Evolutionary conservation across 805 yeast species (phyloP).

Genomic region (Suhomyces faveliae): DNA sequence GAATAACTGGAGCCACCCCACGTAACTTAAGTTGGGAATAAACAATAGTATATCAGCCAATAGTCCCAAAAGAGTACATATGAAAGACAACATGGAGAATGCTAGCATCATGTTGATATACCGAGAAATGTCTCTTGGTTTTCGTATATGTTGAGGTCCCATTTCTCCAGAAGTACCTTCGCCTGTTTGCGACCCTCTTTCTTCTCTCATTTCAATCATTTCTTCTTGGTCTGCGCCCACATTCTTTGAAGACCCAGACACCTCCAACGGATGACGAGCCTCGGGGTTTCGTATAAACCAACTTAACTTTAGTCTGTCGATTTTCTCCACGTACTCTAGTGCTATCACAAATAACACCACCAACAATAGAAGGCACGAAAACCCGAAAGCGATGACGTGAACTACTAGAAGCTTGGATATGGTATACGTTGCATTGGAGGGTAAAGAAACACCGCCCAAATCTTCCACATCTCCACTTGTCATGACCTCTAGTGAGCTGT

Average conservation of each 20-base stretch:
- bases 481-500: constrained; percentile 14
- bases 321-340: constrained; percentile 8
- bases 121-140: constrained; percentile 5
- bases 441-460: constrained; percentile 32
- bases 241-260: background rate
- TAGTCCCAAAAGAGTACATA: constrained; percentile 70
- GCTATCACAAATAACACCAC: constrained; percentile 13
- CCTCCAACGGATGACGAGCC: background rate
- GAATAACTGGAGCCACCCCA: constrained; percentile 80
- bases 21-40: constrained; percentile 70
- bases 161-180: background rate
- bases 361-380: constrained; percentile 22
- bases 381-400: constrained; percentile 39
- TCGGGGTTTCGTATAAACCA: background rate
- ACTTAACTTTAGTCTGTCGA: background rate
- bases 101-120: constrained; percentile 53
- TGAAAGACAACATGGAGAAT: constrained; percentile 65
- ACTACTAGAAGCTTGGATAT: constrained; percentile 42
- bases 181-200: background rate
- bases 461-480: constrained; percentile 8
- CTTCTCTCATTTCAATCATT: constrained; percentile 1
- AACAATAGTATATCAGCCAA: constrained; percentile 80
- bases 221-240: background rate
- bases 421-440: constrained; percentile 38
- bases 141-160: background rate